Percentiles rank a stretch among this genome's conserved stretches.
These are phyloP conservation scores for Emergomyces pasteurianus DNA, from an alignment of 2,329 filamentous ascomycete genomes.

Conservation along the genomic window DNA sequence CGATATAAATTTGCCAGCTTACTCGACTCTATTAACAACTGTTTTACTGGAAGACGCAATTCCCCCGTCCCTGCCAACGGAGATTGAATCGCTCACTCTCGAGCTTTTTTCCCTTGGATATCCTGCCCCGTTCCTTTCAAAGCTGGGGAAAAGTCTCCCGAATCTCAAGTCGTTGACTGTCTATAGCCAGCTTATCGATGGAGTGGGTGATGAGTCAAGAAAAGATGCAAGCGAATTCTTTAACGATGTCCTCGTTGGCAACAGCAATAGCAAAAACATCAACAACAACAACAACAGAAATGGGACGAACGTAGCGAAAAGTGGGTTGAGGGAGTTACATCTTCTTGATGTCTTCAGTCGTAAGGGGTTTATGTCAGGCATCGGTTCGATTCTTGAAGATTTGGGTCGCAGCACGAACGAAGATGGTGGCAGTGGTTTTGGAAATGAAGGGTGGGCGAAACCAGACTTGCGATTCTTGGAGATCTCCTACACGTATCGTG, in stretches of 20 bases:
- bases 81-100: slow-evolving; percentile 34
- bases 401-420: slow-evolving; percentile 1
- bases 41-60: slow-evolving; percentile 12
- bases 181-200: slow-evolving; percentile 36
- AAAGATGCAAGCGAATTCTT: slow-evolving; percentile 34
- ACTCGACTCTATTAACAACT: slow-evolving; percentile 27
- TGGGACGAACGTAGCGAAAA: neutral
- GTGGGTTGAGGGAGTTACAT: slow-evolving; percentile 30
- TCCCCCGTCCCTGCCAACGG: slow-evolving; percentile 28
- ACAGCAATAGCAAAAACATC: neutral
- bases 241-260: slow-evolving; percentile 4
- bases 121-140: slow-evolving; percentile 31
- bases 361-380: slow-evolving; percentile 27
- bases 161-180: slow-evolving; percentile 34
- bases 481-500: slow-evolving; percentile 35
- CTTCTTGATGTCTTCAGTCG: slow-evolving; percentile 37
- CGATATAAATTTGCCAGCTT: slow-evolving; percentile 38
- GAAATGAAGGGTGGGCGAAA: slow-evolving; percentile 4
- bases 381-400: slow-evolving; percentile 16
- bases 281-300: slow-evolving; percentile 14
- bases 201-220: slow-evolving; percentile 26
- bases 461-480: slow-evolving; percentile 33
- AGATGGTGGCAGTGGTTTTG: neutral
- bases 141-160: slow-evolving; percentile 28
- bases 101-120: slow-evolving; percentile 40